A percentile compares a stretch with the other conserved stretches of the same genome.
phyloP scores from a whole-genome alignment of 352 stramenopile species.

The Pythium rishiriense region DNA sequence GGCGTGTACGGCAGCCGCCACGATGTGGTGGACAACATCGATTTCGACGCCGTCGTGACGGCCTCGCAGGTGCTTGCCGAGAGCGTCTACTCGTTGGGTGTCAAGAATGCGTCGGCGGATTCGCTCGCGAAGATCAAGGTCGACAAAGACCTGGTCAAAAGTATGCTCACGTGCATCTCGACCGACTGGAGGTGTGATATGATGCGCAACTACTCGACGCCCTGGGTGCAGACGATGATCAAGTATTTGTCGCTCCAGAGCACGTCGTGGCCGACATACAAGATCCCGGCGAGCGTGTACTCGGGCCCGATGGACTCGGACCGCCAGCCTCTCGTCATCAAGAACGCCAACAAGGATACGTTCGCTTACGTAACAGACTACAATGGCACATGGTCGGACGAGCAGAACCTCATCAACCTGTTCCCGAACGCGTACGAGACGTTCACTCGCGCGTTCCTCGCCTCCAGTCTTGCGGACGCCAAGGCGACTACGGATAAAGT shows the following conservation, averaged over 20 bases:
- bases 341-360: slow-evolving; percentile 30
- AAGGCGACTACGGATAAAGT: slow-evolving; percentile 35
- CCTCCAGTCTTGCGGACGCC: slow-evolving; percentile 41
- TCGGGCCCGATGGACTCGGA: slow-evolving; percentile 44
- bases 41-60: slow-evolving; percentile 50
- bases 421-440: slow-evolving; percentile 85
- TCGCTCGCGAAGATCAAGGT: slow-evolving; percentile 38
- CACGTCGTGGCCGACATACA: slow-evolving; percentile 53
- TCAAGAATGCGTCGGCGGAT: slow-evolving; percentile 40
- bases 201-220: slow-evolving; percentile 70
- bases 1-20: slow-evolving; percentile 69
- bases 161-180: slow-evolving; percentile 59
- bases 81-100: slow-evolving; percentile 62
- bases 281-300: slow-evolving; percentile 60
- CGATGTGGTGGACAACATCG: slow-evolving; percentile 50
- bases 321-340: slow-evolving; percentile 52
- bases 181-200: slow-evolving; percentile 70
- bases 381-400: slow-evolving; percentile 57
- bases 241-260: slow-evolving; percentile 56
- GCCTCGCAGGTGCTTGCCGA: slow-evolving; percentile 79
- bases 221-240: slow-evolving; percentile 60
- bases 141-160: slow-evolving; percentile 53
- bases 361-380: slow-evolving; percentile 44
- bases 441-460: slow-evolving; percentile 75
- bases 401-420: slow-evolving; percentile 50